Conservation (phyloP, 2,329 filamentous ascomycete genomes). For the Exophiala sp. region DNA sequence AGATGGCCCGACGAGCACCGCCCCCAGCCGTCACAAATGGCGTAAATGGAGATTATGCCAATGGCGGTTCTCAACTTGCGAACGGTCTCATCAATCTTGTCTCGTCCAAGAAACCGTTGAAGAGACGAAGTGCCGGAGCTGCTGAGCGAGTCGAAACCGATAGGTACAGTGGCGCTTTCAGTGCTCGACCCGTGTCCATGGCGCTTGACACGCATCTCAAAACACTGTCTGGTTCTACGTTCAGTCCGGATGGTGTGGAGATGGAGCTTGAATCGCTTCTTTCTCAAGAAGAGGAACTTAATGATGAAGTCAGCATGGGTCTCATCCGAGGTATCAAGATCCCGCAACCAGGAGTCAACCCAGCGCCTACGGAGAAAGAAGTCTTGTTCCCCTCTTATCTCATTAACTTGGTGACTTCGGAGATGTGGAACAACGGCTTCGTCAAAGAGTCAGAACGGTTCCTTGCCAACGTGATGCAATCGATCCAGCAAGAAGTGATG, state of each 20-base stretch:
- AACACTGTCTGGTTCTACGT: conserved; percentile 67
- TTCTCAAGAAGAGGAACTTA: conserved; percentile 89
- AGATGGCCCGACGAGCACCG: conserved; percentile 70
- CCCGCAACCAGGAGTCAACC: conserved; percentile 75
- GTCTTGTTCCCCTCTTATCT: conserved; percentile 97
- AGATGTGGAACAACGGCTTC: conserved; percentile 99
- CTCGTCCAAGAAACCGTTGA: conserved; percentile 91
- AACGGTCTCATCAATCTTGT: conserved; percentile 93
- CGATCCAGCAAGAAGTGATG: conserved; percentile 99
- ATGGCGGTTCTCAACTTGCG: conserved; percentile 54
- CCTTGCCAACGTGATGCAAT: conserved; percentile 98
- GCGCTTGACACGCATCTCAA: conserved; percentile 67
- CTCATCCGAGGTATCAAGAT: conserved; percentile 96
- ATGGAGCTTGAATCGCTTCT: conserved; percentile 89
- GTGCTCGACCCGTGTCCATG: conserved; percentile 94
- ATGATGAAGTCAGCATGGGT: conserved; percentile 94
- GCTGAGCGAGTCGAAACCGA: conserved; percentile 73
- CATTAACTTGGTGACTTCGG: conserved; percentile 96
- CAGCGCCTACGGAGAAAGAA: conserved; percentile 94
- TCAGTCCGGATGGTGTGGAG: conserved; percentile 84
- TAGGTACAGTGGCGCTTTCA: conserved; percentile 86
- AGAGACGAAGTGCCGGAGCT: conserved; percentile 75
- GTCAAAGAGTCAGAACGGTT: conserved; percentile 99
- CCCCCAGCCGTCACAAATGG: conserved; percentile 54
- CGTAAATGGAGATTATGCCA: conserved; percentile 53